Conservation (phyloP, 805 yeast species). For the Saccharomycopsis malanga region DNA sequence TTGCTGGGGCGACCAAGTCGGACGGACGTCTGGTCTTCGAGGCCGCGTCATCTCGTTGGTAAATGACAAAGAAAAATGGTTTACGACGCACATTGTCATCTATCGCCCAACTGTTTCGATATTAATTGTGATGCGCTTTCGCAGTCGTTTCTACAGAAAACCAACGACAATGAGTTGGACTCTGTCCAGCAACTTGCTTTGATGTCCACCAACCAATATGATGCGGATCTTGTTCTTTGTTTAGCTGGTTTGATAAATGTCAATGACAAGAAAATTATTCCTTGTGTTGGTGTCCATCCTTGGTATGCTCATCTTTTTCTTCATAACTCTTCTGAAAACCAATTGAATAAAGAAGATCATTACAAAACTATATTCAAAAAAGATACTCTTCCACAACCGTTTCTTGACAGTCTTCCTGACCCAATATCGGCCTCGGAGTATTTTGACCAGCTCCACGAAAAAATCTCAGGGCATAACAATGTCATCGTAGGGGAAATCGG, state of each 20-base stretch:
- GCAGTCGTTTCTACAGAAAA: background rate
- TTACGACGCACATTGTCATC: conserved; percentile 38
- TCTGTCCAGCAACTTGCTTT: conserved; percentile 23
- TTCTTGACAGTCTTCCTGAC: conserved; percentile 48
- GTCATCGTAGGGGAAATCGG: conserved; percentile 85
- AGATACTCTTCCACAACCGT: conserved; percentile 26
- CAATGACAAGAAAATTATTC: conserved; percentile 24
- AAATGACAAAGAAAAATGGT: too few species aligned
- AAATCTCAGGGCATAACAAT: background rate
- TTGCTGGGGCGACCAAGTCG: too few species aligned
- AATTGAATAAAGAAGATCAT: conserved; percentile 41
- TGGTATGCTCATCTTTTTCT: conserved; percentile 73
- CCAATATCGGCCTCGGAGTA: conserved; percentile 34
- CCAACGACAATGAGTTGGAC: conserved; percentile 5
- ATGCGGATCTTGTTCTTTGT: conserved; percentile 27
- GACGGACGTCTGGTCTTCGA: too few species aligned
- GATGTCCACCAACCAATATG: conserved; percentile 45
- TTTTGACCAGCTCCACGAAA: conserved; percentile 3
- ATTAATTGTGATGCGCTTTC: background rate
- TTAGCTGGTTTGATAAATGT: too few species aligned
- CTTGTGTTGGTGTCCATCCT: conserved; percentile 79
- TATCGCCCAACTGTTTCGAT: conserved; percentile 24
- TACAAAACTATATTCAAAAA: conserved; percentile 45
- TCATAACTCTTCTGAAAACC: background rate
- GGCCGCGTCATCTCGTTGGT: too few species aligned